Evolutionary conservation across 257 asterid genomes (phyloP).

Genomic region (Verbena officinalis): DNA sequence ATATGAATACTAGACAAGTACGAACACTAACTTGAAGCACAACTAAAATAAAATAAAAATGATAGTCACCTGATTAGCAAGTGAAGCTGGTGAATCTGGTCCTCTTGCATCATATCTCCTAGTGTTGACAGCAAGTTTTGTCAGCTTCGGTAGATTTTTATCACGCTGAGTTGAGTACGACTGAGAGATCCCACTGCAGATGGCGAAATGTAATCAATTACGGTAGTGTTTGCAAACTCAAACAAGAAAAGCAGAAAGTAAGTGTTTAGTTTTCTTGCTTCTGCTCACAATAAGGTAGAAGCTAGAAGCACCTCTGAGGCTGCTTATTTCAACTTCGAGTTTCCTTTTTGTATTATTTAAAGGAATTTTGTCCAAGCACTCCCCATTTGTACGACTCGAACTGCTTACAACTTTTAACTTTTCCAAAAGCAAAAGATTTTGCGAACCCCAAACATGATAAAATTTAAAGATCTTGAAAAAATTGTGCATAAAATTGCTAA

Average conservation of each 20-base stretch:
- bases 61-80: constrained; percentile 70
- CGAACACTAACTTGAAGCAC: too few relatives aligned
- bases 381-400: too few relatives aligned
- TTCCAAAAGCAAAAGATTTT: too few relatives aligned
- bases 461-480: constrained; percentile 7
- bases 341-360: too few relatives aligned
- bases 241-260: too few relatives aligned
- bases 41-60: not conserved
- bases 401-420: too few relatives aligned
- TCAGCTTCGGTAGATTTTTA: constrained; percentile 60
- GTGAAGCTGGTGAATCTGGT: constrained; percentile 89
- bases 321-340: too few relatives aligned
- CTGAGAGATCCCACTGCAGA: constrained; percentile 75
- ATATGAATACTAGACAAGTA: not conserved
- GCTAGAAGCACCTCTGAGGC: too few relatives aligned
- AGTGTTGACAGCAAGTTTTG: constrained; percentile 83
- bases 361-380: too few relatives aligned
- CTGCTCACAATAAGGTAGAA: too few relatives aligned
- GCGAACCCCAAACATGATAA: too few relatives aligned
- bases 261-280: too few relatives aligned
- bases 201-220: constrained; percentile 20
- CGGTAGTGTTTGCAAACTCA: constrained; percentile 11
- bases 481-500: constrained; percentile 13
- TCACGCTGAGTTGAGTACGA: constrained; percentile 81
- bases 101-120: constrained; percentile 76